These are phyloP conservation scores for Neospora caninum DNA, from an alignment of 169 alveolate species.

Conservation along the genomic window DNA sequence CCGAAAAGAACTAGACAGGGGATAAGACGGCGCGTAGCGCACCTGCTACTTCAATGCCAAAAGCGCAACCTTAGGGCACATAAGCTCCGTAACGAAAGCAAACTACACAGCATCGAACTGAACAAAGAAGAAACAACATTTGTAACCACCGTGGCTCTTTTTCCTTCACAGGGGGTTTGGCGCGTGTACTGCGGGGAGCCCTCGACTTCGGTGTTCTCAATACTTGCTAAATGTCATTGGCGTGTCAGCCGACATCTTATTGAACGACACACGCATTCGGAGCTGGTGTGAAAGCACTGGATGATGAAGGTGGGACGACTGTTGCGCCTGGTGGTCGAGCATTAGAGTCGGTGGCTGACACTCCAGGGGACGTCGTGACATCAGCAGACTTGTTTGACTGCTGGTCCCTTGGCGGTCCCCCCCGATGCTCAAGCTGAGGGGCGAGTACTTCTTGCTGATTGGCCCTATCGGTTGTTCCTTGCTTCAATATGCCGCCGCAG, in stretches of 20 bases:
- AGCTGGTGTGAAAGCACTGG: background rate
- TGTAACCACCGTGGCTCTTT: background rate
- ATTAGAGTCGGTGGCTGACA: background rate
- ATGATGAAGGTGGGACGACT: background rate
- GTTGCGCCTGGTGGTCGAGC: background rate
- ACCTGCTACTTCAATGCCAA: background rate
- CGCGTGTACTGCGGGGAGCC: no score
- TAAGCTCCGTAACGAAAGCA: background rate
- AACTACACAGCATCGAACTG: background rate
- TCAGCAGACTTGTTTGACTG: background rate
- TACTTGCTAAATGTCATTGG: no score
- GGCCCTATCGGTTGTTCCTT: background rate
- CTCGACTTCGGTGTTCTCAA: no score
- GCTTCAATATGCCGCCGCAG: no score
- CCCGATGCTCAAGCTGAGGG: background rate
- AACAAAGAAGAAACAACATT: background rate
- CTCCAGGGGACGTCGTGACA: background rate
- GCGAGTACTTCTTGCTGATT: background rate
- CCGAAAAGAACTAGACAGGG: background rate
- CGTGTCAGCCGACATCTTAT: no score
- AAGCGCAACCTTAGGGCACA: background rate
- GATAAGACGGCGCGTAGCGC: background rate
- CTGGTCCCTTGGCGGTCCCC: background rate
- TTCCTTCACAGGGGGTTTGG: no score
- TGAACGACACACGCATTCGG: background rate